Base-by-base conservation (phyloP, 306 rosid species). In the Quercus bicolor region DNA sequence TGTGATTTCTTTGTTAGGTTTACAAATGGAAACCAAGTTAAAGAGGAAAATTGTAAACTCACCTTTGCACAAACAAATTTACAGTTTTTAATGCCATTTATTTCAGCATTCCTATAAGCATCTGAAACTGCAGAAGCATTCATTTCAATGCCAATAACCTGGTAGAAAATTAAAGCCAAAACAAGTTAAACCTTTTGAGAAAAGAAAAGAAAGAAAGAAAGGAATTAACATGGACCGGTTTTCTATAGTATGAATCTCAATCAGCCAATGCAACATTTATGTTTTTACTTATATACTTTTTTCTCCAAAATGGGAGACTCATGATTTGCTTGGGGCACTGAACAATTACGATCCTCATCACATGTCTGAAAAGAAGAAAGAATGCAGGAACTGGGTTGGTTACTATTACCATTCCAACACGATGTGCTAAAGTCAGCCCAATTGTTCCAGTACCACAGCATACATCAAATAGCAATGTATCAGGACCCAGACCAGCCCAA, bases 81-180 rank as follows among this genome's bases (percentile, higher is more conserved):
- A 81, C 90, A 90, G 75, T 96, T 96, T 66, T 85, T 88, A 76
- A 96, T 91, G 85, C 94, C 98, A 85, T 96, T 96, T 81, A 89
- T 86, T 84, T 96, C 98, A 48, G 98, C 96, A 77, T 96, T 96
- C 88, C 93, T 90, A 56, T 79, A 85, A 71, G 97, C 99, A 77
- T 93, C 98, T 77, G 89, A 88, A 77, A 95, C 91, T 2, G 99
- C 97, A 79, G 99, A 93, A 70, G 96, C 93, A 53, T 95, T 93
- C 98, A 95, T 93, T 90, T 95, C 99, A 82, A 95, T 87, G 54
- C 99, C 99, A 86, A 95, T 79, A 84, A 95, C 99, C 99, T 96
- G 89, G 14, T 59, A 85, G 26, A 70, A 73, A 68, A 26, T 56
- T 23, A 55, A 57, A 73, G 59, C 31, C 56, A 80, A 82, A 81